Evolutionary conservation across 768 basidiomycete species (phyloP).

Genomic region (Termitomyces sp.): DNA sequence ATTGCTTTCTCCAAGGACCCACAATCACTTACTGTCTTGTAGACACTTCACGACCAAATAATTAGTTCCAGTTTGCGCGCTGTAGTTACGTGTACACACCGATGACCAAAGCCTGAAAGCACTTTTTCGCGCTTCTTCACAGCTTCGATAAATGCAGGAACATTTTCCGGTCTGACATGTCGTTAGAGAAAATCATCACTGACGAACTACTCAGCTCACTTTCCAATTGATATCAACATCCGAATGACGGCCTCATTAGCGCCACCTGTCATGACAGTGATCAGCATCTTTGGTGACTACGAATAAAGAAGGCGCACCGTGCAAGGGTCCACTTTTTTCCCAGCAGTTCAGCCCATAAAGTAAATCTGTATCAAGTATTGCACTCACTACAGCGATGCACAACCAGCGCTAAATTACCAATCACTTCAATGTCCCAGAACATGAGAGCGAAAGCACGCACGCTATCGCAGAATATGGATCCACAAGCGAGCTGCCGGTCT

Average conservation of each 20-base stretch:
- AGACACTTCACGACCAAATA: slow-evolving; percentile 41
- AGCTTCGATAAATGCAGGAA: slow-evolving; percentile 79
- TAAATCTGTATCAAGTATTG: neutral
- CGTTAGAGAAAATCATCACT: neutral
- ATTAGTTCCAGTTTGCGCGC: neutral
- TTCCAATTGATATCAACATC: slow-evolving; percentile 87
- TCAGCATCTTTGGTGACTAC: neutral
- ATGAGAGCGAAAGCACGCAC: slow-evolving; percentile 32
- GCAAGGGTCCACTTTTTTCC: slow-evolving; percentile 58
- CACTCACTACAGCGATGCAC: slow-evolving; percentile 81
- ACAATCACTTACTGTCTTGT: slow-evolving; percentile 57
- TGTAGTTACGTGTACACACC: slow-evolving; percentile 35
- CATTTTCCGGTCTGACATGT: slow-evolving; percentile 61
- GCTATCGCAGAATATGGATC: slow-evolving; percentile 89
- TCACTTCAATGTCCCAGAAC: neutral
- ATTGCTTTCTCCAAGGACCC: neutral
- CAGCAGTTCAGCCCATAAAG: neutral
- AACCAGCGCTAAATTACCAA: slow-evolving; percentile 58
- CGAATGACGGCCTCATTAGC: slow-evolving; percentile 94
- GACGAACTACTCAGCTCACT: slow-evolving; percentile 37
- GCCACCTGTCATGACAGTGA: slow-evolving; percentile 47
- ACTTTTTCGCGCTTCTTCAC: slow-evolving; percentile 89
- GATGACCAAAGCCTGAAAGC: slow-evolving; percentile 87
- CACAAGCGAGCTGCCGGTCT: slow-evolving; percentile 85
- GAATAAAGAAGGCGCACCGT: slow-evolving; percentile 39